Evolutionary conservation across 805 yeast species (phyloP).

Genomic region (Cyberlindnera samutprakarnensis): DNA sequence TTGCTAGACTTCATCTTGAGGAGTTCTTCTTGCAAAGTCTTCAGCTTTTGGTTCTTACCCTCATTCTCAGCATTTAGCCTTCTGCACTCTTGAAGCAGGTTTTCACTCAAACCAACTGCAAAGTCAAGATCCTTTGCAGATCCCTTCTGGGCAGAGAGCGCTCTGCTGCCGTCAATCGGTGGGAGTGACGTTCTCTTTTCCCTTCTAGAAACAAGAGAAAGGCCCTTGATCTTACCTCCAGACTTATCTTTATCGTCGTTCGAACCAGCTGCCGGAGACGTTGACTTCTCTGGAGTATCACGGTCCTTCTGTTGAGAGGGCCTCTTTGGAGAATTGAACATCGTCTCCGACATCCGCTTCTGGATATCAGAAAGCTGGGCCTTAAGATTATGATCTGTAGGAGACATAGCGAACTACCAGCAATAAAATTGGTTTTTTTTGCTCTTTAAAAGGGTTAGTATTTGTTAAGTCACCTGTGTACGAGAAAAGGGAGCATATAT

Average conservation of each 20-base stretch:
- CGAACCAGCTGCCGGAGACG: conserved; percentile 2
- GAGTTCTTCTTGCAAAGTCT: conserved; percentile 35
- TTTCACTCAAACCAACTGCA: conserved; percentile 68
- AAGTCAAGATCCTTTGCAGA: conserved; percentile 60
- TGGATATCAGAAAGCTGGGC: conserved; percentile 37
- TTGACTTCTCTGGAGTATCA: conserved; percentile 3
- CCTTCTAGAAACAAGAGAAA: conserved; percentile 15
- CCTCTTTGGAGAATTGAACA: conserved; percentile 20
- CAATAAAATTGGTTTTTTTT: no score
- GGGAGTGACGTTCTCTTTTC: conserved; percentile 23
- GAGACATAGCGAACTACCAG: conserved; percentile 14
- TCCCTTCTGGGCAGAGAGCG: conserved; percentile 16
- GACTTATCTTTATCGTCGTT: conserved; percentile 3
- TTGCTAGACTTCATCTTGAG: conserved; percentile 22
- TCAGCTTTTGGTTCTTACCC: conserved; percentile 34
- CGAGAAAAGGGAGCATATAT: no score
- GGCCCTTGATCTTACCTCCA: conserved; percentile 12
- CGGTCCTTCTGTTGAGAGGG: conserved; percentile 8
- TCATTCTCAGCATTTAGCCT: conserved; percentile 59
- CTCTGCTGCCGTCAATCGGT: conserved; percentile 15
- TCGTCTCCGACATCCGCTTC: conserved; percentile 27
- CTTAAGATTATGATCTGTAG: conserved; percentile 27
- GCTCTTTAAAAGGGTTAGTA: no score
- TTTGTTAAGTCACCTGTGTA: no score
- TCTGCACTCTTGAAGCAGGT: conserved; percentile 61